Base-by-base conservation (phyloP, 208 protist species). In the Wallacemonas rigidus region DNA sequence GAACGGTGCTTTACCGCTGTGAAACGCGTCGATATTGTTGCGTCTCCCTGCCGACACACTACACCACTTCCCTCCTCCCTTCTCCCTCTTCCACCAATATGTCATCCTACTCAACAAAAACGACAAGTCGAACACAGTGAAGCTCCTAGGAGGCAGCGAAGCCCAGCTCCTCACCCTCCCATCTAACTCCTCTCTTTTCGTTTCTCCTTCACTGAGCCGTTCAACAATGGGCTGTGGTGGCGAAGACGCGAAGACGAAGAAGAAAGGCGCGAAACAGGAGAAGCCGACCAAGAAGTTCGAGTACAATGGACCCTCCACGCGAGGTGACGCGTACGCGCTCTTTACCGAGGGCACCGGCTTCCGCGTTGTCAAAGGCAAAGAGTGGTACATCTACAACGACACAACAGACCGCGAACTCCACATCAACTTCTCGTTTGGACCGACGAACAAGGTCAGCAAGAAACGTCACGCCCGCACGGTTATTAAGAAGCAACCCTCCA, bases 341-440 rank as follows among this genome's bases (percentile, higher is more conserved):
- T 86, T 89, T 50, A 72, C 87, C n/a, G 69, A 77, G 36, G 88
- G 82, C 15, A 62, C 79, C 53, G 74, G 87, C 44, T 93, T 84
- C 76, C 75, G 81, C 17, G 76, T 93, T 11, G 81, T 86, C 65
- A 71, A 72, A 38, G 53, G 65, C 62, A 70, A 75, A 50, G 63
- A 64, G 45, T 88, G 82, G 82, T 85, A 78, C 70, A 80, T 90
- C 62, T 90, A 93, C 72, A 93, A 90, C 75, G 88, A 90, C 76
- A 86, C 85, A 1, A 67, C 79, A 17, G 76, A 89, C 63, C 83
- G 77, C 71, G 88, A 93, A 61, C 75, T 88, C 72, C 82, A 82
- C 57, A 74, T 93, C 26, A 75, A 69, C 60, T 88, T 85, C 65
- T 77, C 78, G 57, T 93, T 93, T 67, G 67, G 69, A 1, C 56